phyloP scores from a whole-genome alignment of 2,329 filamentous ascomycete genomes.

The Paecilomyces niveus region DNA sequence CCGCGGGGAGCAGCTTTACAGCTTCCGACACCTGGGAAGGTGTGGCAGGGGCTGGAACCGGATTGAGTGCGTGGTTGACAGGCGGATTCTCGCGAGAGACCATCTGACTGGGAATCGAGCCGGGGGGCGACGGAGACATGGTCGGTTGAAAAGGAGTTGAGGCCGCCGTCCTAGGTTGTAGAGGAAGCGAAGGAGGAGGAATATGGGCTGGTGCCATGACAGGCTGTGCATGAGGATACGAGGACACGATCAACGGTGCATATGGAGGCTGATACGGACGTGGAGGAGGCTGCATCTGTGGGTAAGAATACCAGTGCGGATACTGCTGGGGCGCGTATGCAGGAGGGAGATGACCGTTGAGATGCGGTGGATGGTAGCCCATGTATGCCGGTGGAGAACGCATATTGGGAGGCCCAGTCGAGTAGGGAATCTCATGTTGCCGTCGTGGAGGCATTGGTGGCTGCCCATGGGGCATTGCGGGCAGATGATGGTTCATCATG shows the following conservation, averaged over 20 bases:
- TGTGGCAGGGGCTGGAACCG: constrained; percentile 23
- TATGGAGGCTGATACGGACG: constrained; percentile 35
- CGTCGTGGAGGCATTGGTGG: constrained; percentile 44
- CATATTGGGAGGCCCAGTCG: constrained; percentile 43
- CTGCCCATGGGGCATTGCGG: constrained; percentile 41
- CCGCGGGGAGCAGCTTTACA: constrained; percentile 15
- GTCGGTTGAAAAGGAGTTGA: constrained; percentile 29
- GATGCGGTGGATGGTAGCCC: constrained; percentile 49
- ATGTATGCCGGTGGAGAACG: constrained; percentile 55
- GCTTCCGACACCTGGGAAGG: constrained; percentile 23
- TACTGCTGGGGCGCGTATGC: constrained; percentile 39
- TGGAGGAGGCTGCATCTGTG: constrained; percentile 34
- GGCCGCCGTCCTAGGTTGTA: constrained; percentile 26
- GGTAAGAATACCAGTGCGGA: constrained; percentile 38
- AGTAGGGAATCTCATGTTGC: constrained; percentile 40
- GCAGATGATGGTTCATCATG: constrained; percentile 41
- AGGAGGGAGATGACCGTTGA: constrained; percentile 45
- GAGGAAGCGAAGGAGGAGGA: constrained; percentile 26
- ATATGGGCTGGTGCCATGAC: constrained; percentile 31
- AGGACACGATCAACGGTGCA: constrained; percentile 37
- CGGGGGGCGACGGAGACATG: constrained; percentile 28
- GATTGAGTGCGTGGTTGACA: constrained; percentile 14
- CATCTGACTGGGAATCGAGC: constrained; percentile 18
- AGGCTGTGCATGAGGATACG: constrained; percentile 36
- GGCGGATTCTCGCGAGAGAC: constrained; percentile 22